These are phyloP conservation scores for Cotoneaster glaucophyllus DNA, from an alignment of 306 rosid species.

Conservation along the genomic window DNA sequence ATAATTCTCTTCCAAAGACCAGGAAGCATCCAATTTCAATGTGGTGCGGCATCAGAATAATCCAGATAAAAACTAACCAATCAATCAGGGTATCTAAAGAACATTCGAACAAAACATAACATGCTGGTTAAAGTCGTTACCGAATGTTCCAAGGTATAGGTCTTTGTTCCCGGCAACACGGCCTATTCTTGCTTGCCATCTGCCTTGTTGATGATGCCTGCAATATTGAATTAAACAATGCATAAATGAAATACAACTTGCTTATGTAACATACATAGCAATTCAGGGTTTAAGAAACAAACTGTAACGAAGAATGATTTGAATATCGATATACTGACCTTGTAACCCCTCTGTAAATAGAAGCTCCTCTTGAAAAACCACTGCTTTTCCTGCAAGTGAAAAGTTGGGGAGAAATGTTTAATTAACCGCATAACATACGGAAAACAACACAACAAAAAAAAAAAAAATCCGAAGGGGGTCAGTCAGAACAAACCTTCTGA, in stretches of 20 bases:
- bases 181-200: slow-evolving; percentile 99
- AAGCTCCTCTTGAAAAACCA: slow-evolving; percentile 95
- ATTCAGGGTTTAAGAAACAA: not conserved
- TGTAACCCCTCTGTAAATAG: slow-evolving; percentile 89
- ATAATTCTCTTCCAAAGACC: not conserved
- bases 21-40: not conserved
- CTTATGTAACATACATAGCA: not conserved
- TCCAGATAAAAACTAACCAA: not conserved
- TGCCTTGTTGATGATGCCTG: slow-evolving; percentile 98
- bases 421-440: not conserved
- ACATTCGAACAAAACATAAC: not conserved
- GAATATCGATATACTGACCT: slow-evolving; percentile 35
- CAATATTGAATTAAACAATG: not conserved
- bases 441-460: not conserved
- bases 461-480: not conserved
- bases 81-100: not conserved
- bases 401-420: not conserved
- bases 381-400: slow-evolving; percentile 74
- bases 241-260: not conserved
- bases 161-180: slow-evolving; percentile 99
- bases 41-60: not conserved
- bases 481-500: slow-evolving; percentile 52
- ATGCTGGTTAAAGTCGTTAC: slow-evolving; percentile 23
- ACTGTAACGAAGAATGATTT: not conserved
- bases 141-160: slow-evolving; percentile 86